Percentiles rank a stretch among this genome's conserved stretches.
Conservation (phyloP, 202 grass and related monocot genomes). For the Cymbopogon flexuosus region DNA sequence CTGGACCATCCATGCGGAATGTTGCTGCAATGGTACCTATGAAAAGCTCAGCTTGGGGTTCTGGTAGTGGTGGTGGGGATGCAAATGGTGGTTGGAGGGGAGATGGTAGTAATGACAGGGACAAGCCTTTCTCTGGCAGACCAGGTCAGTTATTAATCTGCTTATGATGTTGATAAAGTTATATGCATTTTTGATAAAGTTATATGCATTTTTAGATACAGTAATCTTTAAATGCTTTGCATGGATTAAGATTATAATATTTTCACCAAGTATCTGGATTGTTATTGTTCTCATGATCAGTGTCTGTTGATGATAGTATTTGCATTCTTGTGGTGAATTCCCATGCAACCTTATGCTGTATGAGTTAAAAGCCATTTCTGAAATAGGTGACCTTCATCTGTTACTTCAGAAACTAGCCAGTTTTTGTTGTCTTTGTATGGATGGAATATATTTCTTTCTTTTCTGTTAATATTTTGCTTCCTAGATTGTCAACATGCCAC, state of each 20-base stretch:
- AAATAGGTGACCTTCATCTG: not conserved
- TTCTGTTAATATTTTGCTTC: not conserved
- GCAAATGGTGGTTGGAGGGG: conserved; percentile 52
- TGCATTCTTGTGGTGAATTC: not conserved
- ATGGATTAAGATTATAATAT: not conserved
- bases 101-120: conserved; percentile 45
- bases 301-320: not conserved
- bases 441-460: not conserved
- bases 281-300: not conserved
- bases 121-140: conserved; percentile 46
- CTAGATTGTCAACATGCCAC: not conserved
- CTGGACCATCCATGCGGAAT: conserved; percentile 54
- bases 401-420: not conserved
- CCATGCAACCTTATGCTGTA: not conserved
- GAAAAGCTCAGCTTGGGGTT: conserved; percentile 56
- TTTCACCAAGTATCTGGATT: not conserved
- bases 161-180: not conserved
- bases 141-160: conserved; percentile 32
- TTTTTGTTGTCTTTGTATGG: not conserved
- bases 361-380: not conserved
- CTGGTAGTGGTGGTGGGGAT: conserved; percentile 39
- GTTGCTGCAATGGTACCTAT: conserved; percentile 91
- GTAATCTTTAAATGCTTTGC: not conserved
- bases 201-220: not conserved
- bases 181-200: not conserved